Evolutionary conservation across 192 early-diverging fungal species (phyloP).

Genomic region (Chytriomyces sp.): DNA sequence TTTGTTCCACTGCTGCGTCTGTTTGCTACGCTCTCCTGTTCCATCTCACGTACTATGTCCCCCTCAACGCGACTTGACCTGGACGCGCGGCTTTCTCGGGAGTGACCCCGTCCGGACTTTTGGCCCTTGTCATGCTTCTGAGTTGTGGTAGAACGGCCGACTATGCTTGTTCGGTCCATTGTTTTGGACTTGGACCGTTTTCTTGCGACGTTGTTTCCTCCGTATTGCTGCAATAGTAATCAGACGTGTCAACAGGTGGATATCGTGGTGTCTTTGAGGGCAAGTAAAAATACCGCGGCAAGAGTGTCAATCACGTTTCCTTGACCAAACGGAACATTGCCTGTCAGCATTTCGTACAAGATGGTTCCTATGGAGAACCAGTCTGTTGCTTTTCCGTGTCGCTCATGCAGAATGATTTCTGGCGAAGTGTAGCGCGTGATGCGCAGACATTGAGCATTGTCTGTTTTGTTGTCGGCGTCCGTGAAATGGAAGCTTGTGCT

Average conservation of each 20-base stretch:
- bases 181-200: not conserved
- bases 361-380: conserved; percentile 32
- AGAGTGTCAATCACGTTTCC: conserved; percentile 37
- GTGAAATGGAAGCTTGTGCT: conserved; percentile 5
- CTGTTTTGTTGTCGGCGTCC: conserved; percentile 3
- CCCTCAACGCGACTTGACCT: too few relatives aligned
- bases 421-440: conserved; percentile 27
- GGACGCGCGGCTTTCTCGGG: too few relatives aligned
- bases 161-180: not conserved
- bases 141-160: too few relatives aligned
- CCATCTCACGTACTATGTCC: too few relatives aligned
- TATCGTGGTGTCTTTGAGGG: too few relatives aligned
- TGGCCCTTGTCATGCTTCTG: too few relatives aligned
- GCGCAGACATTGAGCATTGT: conserved; percentile 8
- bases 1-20: too few relatives aligned
- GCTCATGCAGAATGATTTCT: conserved; percentile 29
- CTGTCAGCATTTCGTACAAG: conserved; percentile 33
- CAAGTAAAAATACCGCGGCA: conserved; percentile 8
- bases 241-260: too few relatives aligned
- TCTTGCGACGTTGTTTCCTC: not conserved
- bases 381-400: conserved; percentile 12
- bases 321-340: conserved; percentile 33
- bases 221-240: not conserved
- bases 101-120: too few relatives aligned
- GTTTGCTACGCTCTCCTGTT: too few relatives aligned